Conservation (phyloP, 2,329 filamentous ascomycete species). For the Fusarium sp. region DNA sequence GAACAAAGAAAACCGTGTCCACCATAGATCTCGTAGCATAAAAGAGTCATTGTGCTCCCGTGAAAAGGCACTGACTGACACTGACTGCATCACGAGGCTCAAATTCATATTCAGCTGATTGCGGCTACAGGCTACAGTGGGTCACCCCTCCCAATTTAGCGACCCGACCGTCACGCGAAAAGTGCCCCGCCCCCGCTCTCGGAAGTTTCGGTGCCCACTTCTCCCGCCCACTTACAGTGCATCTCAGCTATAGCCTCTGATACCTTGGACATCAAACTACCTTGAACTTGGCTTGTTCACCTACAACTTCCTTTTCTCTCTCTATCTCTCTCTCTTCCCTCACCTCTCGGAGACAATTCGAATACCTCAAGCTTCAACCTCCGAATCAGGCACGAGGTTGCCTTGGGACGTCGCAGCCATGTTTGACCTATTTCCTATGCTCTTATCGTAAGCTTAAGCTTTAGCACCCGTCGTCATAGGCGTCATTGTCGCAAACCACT, state of each 20-base stretch:
- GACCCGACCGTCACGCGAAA: constrained; percentile 24
- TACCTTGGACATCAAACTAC: constrained; percentile 8
- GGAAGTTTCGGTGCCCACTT: constrained; percentile 32
- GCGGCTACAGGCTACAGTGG: constrained; percentile 4
- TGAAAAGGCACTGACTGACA: constrained; percentile 11
- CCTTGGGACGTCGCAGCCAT: constrained; percentile 55
- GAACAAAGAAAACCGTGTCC: constrained; percentile 20
- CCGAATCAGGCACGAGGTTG: constrained; percentile 4
- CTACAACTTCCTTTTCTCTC: background rate
- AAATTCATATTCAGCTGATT: constrained; percentile 28
- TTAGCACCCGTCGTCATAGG: constrained; percentile 27
- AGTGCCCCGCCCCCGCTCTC: constrained; percentile 35
- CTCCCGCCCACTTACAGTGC: constrained; percentile 11
- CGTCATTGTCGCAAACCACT: constrained; percentile 26
- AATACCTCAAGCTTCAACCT: background rate
- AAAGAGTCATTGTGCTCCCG: constrained; percentile 1
- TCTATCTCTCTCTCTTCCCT: background rate
- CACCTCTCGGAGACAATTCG: constrained; percentile 9
- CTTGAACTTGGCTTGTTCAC: background rate
- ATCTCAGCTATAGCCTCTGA: constrained; percentile 10
- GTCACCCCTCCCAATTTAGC: constrained; percentile 16
- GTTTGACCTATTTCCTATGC: constrained; percentile 81
- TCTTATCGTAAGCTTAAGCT: constrained; percentile 72
- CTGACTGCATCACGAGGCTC: constrained; percentile 22
- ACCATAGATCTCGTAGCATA: background rate